These are phyloP conservation scores for Microstegium vimineum DNA, from an alignment of 176 grass and related monocot species.

Conservation along the genomic window DNA sequence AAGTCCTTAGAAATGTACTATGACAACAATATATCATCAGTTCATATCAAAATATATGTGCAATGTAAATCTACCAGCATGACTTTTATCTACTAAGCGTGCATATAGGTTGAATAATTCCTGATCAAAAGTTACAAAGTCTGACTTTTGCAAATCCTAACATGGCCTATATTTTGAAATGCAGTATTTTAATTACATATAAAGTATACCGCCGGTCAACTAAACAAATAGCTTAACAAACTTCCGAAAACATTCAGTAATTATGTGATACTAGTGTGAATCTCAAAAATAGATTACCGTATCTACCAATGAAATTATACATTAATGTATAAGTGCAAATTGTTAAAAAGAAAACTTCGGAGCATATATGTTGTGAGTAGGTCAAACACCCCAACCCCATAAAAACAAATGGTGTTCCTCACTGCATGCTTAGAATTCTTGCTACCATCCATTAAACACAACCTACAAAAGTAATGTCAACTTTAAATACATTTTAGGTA, in stretches of 20 bases:
- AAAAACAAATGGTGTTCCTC: not conserved
- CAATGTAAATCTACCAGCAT: not conserved
- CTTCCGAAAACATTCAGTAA: not conserved
- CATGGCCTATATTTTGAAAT: not conserved
- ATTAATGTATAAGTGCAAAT: not conserved
- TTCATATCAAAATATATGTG: not conserved
- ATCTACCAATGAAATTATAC: not conserved
- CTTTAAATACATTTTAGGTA: not conserved
- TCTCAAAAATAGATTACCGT: not conserved
- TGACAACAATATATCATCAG: not conserved
- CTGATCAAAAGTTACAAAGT: not conserved
- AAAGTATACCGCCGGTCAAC: not conserved
- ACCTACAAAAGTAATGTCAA: not conserved
- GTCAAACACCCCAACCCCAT: not conserved
- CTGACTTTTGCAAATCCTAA: not conserved
- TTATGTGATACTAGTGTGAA: not conserved
- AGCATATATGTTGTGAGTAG: not conserved
- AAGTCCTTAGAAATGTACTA: not conserved
- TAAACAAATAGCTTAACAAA: not conserved
- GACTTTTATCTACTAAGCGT: not conserved
- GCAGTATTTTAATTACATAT: not conserved
- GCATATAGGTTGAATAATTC: not conserved
- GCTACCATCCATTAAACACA: not conserved
- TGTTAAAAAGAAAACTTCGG: not conserved
- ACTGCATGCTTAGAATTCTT: not conserved